Conservation (phyloP, 2,329 filamentous ascomycete species). For the Talaromyces marneffei region DNA sequence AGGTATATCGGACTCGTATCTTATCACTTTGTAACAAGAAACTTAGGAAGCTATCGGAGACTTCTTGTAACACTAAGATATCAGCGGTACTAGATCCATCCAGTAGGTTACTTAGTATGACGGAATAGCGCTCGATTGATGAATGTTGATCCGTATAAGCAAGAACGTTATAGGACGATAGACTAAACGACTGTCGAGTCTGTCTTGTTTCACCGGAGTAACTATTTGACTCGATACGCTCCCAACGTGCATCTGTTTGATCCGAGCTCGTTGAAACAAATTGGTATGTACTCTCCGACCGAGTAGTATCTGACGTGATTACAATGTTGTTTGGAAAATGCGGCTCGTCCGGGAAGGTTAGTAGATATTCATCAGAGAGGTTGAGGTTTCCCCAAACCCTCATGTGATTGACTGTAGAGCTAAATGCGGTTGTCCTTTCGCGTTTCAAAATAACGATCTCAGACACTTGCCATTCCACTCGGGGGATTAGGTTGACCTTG, state of each 20-base stretch:
- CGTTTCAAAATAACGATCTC: neutral
- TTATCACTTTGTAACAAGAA: constrained; percentile 46
- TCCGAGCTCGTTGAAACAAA: neutral
- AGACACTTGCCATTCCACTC: neutral
- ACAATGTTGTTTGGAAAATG: neutral
- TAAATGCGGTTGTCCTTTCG: neutral
- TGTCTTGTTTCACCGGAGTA: neutral
- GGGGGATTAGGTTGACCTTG: neutral
- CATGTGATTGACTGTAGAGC: neutral
- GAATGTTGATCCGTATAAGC: neutral
- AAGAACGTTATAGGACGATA: neutral
- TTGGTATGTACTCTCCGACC: neutral
- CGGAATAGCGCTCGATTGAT: neutral
- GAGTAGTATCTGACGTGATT: too few relatives aligned
- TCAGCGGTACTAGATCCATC: constrained; percentile 30
- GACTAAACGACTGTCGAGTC: neutral
- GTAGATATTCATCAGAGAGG: neutral
- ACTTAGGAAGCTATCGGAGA: constrained; percentile 58
- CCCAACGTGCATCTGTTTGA: neutral
- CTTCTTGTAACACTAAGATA: constrained; percentile 52
- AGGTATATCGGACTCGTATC: constrained; percentile 49
- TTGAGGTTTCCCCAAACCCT: neutral
- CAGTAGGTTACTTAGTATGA: constrained; percentile 24
- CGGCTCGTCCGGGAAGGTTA: neutral
- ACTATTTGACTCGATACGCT: neutral